Evolutionary conservation across 2,329 filamentous ascomycete species (phyloP).

Genomic region (Sphaerulina vaccinii): DNA sequence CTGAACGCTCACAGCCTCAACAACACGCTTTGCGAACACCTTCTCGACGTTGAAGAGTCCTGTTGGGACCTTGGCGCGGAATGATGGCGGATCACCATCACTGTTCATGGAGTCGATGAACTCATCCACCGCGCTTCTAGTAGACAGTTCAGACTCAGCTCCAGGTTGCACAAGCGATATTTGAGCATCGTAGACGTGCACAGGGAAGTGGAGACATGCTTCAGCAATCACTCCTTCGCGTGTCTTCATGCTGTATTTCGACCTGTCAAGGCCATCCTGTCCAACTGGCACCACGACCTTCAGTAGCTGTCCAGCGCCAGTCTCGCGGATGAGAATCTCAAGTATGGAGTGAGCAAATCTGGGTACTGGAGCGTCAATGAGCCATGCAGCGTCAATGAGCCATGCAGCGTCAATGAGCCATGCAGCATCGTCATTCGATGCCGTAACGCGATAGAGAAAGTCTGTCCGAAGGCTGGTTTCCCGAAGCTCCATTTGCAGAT

Average conservation of each 20-base stretch:
- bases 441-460: conserved; percentile 21
- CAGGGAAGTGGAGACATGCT: conserved; percentile 18
- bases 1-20: conserved; percentile 10
- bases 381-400: too few relatives aligned
- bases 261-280: conserved; percentile 3
- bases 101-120: conserved; percentile 22
- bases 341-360: not conserved
- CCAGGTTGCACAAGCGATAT: conserved; percentile 15
- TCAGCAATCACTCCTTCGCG: conserved; percentile 14
- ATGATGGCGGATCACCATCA: conserved; percentile 15
- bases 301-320: conserved; percentile 7
- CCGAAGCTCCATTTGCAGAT: conserved; percentile 15
- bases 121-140: conserved; percentile 14
- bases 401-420: too few relatives aligned
- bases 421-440: conserved; percentile 12
- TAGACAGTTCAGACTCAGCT: conserved; percentile 6
- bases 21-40: conserved; percentile 19
- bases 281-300: conserved; percentile 10
- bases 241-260: conserved; percentile 12
- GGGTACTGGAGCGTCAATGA: not conserved
- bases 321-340: conserved; percentile 18
- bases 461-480: conserved; percentile 10
- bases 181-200: conserved; percentile 25
- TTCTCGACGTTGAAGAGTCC: conserved; percentile 12
- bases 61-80: conserved; percentile 9